Conservation (phyloP, 1,284 basidiomycete genomes). For the Peniophora sp. region DNA sequence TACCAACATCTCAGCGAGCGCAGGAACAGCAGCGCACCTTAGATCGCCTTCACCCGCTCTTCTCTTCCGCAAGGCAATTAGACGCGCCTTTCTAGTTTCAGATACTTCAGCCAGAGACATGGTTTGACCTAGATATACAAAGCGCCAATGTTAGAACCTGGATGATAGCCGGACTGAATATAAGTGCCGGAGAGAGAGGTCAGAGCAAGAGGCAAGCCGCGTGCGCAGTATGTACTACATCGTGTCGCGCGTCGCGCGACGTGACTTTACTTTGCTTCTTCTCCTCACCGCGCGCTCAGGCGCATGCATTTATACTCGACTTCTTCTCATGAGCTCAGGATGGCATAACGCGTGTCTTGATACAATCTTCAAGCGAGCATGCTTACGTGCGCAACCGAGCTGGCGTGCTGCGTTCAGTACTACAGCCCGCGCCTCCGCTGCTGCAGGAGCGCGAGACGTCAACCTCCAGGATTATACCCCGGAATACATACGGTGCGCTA, state of each 20-base stretch:
- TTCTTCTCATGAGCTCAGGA: no score
- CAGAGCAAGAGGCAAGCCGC: background rate
- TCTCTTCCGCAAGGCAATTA: constrained; percentile 73
- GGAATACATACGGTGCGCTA: constrained; percentile 64
- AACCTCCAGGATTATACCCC: constrained; percentile 67
- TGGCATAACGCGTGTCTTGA: no score
- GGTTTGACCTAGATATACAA: no score
- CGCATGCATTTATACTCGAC: no score
- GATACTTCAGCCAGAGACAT: constrained; percentile 83
- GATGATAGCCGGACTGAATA: no score
- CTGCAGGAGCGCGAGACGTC: constrained; percentile 24
- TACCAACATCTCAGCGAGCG: background rate
- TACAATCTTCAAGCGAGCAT: no score
- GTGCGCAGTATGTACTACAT: background rate
- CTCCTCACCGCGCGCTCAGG: background rate
- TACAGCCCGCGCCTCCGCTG: constrained; percentile 18
- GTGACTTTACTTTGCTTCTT: background rate
- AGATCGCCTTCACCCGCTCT: constrained; percentile 55
- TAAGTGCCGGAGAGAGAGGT: background rate
- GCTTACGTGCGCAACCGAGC: no score
- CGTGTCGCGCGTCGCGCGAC: background rate
- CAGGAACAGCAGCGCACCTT: constrained; percentile 36
- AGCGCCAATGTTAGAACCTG: no score
- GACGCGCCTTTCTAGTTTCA: constrained; percentile 80
- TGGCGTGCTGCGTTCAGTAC: constrained; percentile 19